Percentiles rank a stretch among this genome's conserved stretches.
Conservation (phyloP, 2,329 filamentous ascomycete genomes). For the Cladosporium sp. region DNA sequence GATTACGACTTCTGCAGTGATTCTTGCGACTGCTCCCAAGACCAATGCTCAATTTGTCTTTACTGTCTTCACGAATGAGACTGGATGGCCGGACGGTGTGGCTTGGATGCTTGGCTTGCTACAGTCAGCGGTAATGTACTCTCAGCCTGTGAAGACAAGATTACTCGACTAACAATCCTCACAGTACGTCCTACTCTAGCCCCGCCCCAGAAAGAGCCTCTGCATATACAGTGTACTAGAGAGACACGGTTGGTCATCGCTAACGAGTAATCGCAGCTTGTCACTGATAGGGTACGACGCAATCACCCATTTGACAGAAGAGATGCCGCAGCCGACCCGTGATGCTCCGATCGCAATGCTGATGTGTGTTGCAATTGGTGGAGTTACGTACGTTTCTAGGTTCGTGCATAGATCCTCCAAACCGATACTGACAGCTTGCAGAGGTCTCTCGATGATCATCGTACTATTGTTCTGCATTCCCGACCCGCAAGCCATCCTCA, state of each 20-base stretch:
- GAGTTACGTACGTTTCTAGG: neutral
- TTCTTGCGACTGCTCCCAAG: conserved; percentile 64
- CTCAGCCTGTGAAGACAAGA: neutral
- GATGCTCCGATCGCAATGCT: conserved; percentile 13
- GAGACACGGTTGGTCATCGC: neutral
- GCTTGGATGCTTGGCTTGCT: conserved; percentile 57
- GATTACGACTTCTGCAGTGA: conserved; percentile 45
- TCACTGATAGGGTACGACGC: conserved; percentile 7
- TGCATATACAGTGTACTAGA: neutral
- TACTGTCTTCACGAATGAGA: conserved; percentile 63
- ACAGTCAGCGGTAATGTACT: conserved; percentile 47
- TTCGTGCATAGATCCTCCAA: neutral
- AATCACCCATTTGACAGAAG: conserved; percentile 9
- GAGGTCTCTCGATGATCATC: conserved; percentile 20
- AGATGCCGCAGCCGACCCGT: conserved; percentile 7
- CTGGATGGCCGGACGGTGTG: conserved; percentile 68
- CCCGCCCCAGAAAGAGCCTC: too few relatives aligned
- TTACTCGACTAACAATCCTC: neutral
- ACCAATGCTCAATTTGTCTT: conserved; percentile 65
- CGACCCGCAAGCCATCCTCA: conserved; percentile 30
- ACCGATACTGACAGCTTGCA: neutral
- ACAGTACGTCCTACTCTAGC: neutral
- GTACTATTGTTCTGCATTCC: conserved; percentile 36
- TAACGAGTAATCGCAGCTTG: neutral
- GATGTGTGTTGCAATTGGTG: conserved; percentile 8